Percentiles rank a stretch among this genome's conserved stretches.
Conservation (phyloP, 768 basidiomycete species). For the Ramaria rubella region DNA sequence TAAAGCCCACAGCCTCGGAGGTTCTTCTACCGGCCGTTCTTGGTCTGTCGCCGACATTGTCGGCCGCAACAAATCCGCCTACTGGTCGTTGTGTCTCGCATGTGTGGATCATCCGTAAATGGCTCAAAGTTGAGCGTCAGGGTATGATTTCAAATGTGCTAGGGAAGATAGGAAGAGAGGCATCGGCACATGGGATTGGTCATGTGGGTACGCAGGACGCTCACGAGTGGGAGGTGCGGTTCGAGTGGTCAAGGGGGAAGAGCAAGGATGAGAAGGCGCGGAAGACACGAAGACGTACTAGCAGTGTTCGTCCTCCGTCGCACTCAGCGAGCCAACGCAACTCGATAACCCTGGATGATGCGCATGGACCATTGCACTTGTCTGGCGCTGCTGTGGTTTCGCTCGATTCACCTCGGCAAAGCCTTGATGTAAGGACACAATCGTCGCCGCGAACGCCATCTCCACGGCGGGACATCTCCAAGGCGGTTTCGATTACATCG, state of each 20-base stretch:
- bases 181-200: not conserved
- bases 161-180: slow-evolving; percentile 21
- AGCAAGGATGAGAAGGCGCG: slow-evolving; percentile 22
- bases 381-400: not conserved
- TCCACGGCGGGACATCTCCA: not conserved
- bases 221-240: slow-evolving; percentile 58
- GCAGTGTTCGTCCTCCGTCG: slow-evolving; percentile 20
- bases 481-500: not conserved
- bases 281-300: slow-evolving; percentile 23
- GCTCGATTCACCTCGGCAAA: not conserved
- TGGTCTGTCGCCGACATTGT: slow-evolving; percentile 62
- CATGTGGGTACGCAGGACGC: slow-evolving; percentile 16
- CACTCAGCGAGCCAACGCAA: slow-evolving; percentile 15
- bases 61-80: slow-evolving; percentile 37
- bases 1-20: slow-evolving; percentile 1
- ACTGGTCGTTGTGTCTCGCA: slow-evolving; percentile 44
- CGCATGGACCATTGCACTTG: not conserved
- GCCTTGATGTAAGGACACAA: not conserved
- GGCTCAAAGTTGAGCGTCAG: slow-evolving; percentile 56
- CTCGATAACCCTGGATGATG: not conserved
- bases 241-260: slow-evolving; percentile 70
- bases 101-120: slow-evolving; percentile 69
- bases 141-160: slow-evolving; percentile 41
- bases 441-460: not conserved
- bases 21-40: slow-evolving; percentile 44